Evolutionary conservation across 345 rosid species (phyloP), one percentile per base, ranked within the genome.

Genomic region (Murraya koenigii): DNA sequence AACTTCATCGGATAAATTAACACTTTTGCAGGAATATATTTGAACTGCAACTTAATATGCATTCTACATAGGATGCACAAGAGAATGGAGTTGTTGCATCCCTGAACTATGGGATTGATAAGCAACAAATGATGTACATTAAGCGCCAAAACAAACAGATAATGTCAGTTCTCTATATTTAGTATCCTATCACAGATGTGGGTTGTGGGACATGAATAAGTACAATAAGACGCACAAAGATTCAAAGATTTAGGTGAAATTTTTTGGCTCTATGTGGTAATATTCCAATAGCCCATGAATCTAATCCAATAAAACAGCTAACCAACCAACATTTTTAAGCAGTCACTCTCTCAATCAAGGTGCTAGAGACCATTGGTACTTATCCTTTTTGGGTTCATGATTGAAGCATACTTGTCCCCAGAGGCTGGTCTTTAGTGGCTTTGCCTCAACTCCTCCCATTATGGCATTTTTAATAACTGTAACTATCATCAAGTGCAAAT

Each of bases 241-340:
- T 85, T 63, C 69, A 78, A 82, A 75, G 78, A 72, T 72, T 80
- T 78, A 69, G 84, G 86, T 78, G 56, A 72, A 60, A 28, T 54
- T 6, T 17, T 75, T 81, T 55, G 82, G 79, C 75, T 39, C 75
- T 36, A 76, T 52, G 61, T 76, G 79, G 77, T 80, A 64, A 58
- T 20, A 59, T 80, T 76, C 84, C 77, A 78, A 69, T 73, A 56
- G 71, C 79, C 77, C 49, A 61, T 33, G 80, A 75, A 68, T 80
- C 79, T 75, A 67, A 68, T 78, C 82, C 82, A 78, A 79, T 79
- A 76, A 6, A 67, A 39, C 49, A 75, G 26, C 78, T 66, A 70
- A 41, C 78, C 80, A 72, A 58, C 36, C 62, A 73, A 66, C 26
- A 55, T 55, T 39, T 52, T 1, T 3, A 78, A 69, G 77, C 66